phyloP scores from a whole-genome alignment of 257 asterid species.

The Solanum gracilifrons region DNA sequence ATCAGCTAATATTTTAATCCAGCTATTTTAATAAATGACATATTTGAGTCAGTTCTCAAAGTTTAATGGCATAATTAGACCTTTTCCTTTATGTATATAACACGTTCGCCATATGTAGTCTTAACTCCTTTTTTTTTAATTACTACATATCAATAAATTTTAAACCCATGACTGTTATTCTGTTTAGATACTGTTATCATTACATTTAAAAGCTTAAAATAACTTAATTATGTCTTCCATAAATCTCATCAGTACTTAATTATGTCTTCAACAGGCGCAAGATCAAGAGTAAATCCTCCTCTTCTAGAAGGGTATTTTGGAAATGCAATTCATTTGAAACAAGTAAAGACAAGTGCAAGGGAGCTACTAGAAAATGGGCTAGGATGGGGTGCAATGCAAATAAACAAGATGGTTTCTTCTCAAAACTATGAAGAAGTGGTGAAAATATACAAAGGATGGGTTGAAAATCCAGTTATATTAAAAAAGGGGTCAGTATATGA shows the following conservation, averaged over 20 bases:
- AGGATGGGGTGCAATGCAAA: constrained; percentile 39
- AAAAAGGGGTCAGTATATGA: neutral
- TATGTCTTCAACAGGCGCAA: neutral
- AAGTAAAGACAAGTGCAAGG: neutral
- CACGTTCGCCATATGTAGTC: too few species aligned
- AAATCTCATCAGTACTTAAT: neutral
- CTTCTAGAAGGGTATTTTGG: constrained; percentile 38
- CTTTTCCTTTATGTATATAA: too few species aligned
- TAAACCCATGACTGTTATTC: too few species aligned
- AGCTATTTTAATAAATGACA: too few species aligned
- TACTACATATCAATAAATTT: too few species aligned
- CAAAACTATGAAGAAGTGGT: constrained; percentile 2
- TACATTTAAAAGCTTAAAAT: too few species aligned
- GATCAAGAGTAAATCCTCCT: constrained; percentile 26
- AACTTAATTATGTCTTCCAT: too few species aligned
- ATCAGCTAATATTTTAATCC: too few species aligned
- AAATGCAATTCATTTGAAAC: constrained; percentile 16
- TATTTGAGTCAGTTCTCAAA: too few species aligned
- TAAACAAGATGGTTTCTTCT: constrained; percentile 14
- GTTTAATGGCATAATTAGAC: too few species aligned
- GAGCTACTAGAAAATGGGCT: constrained; percentile 16
- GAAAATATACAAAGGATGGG: constrained; percentile 17
- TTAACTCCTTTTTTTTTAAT: too few species aligned
- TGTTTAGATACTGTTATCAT: too few species aligned
- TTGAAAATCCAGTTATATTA: constrained; percentile 13